These are phyloP conservation scores for Eucalyptus globulus DNA, from an alignment of 345 rosid genomes.

Conservation along the genomic window DNA sequence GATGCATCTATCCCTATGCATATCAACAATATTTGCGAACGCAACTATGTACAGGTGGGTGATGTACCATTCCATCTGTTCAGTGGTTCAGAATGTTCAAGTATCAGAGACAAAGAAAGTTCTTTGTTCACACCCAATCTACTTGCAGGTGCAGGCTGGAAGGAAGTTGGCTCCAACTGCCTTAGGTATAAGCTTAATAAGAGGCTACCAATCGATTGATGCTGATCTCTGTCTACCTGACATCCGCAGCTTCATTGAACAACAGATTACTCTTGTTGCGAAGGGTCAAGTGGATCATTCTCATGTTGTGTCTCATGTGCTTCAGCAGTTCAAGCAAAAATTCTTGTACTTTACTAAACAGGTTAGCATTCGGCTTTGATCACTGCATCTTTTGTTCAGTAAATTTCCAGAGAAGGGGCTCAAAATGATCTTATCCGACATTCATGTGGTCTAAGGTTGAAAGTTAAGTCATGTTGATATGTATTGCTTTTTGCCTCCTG, in stretches of 20 bases:
- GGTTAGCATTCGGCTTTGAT: slow-evolving; percentile 21
- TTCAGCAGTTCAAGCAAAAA: slow-evolving; percentile 76
- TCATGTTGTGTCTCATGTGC: slow-evolving; percentile 65
- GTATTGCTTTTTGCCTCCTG: not conserved
- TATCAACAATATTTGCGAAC: slow-evolving; percentile 93
- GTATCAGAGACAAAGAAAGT: not conserved
- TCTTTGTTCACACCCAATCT: not conserved
- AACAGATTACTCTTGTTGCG: slow-evolving; percentile 88
- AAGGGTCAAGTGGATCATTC: slow-evolving; percentile 83
- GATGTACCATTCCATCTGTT: not conserved
- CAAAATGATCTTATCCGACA: not conserved
- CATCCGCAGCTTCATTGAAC: slow-evolving; percentile 95
- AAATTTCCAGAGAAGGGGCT: not conserved
- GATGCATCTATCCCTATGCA: slow-evolving; percentile 95
- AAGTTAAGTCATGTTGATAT: not conserved
- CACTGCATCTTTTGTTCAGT: not conserved
- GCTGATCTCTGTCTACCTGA: slow-evolving; percentile 96
- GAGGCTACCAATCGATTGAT: slow-evolving; percentile 94
- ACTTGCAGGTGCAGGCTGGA: slow-evolving; percentile 70
- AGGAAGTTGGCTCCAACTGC: slow-evolving; percentile 91
- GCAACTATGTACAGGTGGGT: slow-evolving; percentile 89
- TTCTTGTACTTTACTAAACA: slow-evolving; percentile 71
- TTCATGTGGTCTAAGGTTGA: not conserved
- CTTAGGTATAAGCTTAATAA: slow-evolving; percentile 75
- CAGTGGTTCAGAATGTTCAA: not conserved